Conservation (phyloP, 371 early-diverging fungal species). For the Gilbertella persicaria region DNA sequence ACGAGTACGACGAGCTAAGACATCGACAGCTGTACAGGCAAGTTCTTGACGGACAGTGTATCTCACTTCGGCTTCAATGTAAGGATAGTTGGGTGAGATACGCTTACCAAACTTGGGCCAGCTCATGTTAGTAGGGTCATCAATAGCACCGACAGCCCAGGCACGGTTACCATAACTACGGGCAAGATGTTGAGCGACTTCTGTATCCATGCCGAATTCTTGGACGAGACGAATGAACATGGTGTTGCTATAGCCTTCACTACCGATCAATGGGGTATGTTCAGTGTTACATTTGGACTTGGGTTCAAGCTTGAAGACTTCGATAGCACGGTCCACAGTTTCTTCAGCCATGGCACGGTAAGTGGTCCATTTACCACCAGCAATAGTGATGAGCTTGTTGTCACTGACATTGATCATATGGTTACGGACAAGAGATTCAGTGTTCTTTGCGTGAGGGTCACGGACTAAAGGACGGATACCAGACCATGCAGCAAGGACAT, state of each 20-base stretch:
- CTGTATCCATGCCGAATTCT: slow-evolving; percentile 92
- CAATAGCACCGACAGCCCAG: slow-evolving; percentile 86
- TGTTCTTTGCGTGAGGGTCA: slow-evolving; percentile 91
- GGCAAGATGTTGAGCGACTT: slow-evolving; percentile 91
- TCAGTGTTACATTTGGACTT: slow-evolving; percentile 71
- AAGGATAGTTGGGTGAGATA: slow-evolving; percentile 87
- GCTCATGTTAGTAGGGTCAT: slow-evolving; percentile 67
- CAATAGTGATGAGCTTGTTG: slow-evolving; percentile 91
- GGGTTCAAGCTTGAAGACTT: slow-evolving; percentile 66
- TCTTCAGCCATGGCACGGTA: slow-evolving; percentile 99
- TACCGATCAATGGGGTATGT: slow-evolving; percentile 80
- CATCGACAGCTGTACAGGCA: slow-evolving; percentile 94
- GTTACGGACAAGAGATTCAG: slow-evolving; percentile 93
- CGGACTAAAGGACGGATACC: slow-evolving; percentile 99
- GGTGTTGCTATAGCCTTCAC: slow-evolving; percentile 83
- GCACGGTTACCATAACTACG: slow-evolving; percentile 96
- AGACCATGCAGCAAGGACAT: slow-evolving; percentile 97
- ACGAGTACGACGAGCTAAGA: slow-evolving; percentile 92
- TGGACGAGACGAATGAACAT: slow-evolving; percentile 92
- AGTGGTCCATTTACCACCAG: slow-evolving; percentile 99
- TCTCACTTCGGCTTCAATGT: slow-evolving; percentile 94
- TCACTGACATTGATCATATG: slow-evolving; percentile 92
- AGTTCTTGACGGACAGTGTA: slow-evolving; percentile 94
- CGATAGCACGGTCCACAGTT: slow-evolving; percentile 90
- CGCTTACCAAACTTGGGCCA: slow-evolving; percentile 86